Evolutionary conservation across 129 eudicot genomes (phyloP).

Genomic region (Lonicera japonica): DNA sequence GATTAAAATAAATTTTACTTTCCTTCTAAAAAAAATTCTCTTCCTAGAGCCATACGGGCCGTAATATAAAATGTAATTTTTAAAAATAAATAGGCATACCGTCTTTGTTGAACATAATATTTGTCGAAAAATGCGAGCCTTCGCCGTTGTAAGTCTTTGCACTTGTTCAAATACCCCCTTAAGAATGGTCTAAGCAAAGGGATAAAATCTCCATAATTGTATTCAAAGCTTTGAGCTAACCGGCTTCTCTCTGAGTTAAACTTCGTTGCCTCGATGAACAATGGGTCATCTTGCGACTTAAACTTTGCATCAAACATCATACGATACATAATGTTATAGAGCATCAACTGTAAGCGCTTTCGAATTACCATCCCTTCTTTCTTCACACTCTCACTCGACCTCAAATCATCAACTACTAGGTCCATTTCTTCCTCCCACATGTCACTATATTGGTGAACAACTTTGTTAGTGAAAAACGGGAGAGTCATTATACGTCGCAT

Average conservation of each 20-base stretch:
- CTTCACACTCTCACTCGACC: background rate
- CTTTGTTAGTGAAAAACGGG: conserved; percentile 50
- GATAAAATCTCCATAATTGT: conserved; percentile 44
- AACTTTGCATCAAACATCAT: conserved; percentile 45
- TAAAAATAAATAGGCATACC: conserved; percentile 14
- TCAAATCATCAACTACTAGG: conserved; percentile 27
- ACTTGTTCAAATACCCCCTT: conserved; percentile 35
- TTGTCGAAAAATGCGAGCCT: conserved; percentile 42
- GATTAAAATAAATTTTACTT: too few species aligned
- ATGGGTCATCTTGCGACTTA: conserved; percentile 29
- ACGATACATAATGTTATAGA: conserved; percentile 38
- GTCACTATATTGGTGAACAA: conserved; percentile 32
- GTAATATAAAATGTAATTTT: too few species aligned
- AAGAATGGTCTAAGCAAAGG: conserved; percentile 45
- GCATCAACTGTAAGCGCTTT: conserved; percentile 35
- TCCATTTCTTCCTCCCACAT: conserved; percentile 45
- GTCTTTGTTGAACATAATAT: conserved; percentile 28
- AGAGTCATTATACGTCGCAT: conserved; percentile 46
- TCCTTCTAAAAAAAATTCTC: too few species aligned
- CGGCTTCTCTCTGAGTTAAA: conserved; percentile 37
- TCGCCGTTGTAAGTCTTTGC: conserved; percentile 32
- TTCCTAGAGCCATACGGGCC: too few species aligned
- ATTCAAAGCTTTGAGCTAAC: conserved; percentile 50
- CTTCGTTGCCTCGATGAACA: conserved; percentile 26
- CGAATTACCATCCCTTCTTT: conserved; percentile 34